Evolutionary conservation across 139 green algal genomes (phyloP).

Genomic region (Chlamydomonas applanata): DNA sequence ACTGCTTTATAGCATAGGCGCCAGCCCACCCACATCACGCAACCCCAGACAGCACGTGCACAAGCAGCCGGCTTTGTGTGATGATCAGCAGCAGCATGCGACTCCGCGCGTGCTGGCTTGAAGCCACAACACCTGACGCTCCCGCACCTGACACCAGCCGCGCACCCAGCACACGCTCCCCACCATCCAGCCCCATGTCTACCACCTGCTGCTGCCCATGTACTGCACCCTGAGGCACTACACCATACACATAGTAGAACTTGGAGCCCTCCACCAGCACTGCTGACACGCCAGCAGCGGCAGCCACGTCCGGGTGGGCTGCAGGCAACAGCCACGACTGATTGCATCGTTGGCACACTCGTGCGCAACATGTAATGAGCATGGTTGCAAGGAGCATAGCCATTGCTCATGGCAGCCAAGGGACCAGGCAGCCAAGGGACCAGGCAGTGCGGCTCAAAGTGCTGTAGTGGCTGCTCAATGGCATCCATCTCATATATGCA

Average conservation of each 20-base stretch:
- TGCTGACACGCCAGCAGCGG: slow-evolving; percentile 30
- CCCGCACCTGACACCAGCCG: slow-evolving; percentile 31
- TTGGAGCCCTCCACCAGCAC: slow-evolving; percentile 59
- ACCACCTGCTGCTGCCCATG: slow-evolving; percentile 57
- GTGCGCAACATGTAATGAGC: too few relatives aligned
- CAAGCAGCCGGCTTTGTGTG: slow-evolving; percentile 32
- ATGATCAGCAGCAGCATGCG: slow-evolving; percentile 22
- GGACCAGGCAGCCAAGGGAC: too few relatives aligned
- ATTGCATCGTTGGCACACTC: too few relatives aligned
- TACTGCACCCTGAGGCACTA: slow-evolving; percentile 6
- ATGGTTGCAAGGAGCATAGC: too few relatives aligned
- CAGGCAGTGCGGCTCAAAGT: too few relatives aligned
- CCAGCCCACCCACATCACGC: neutral
- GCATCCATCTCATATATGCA: too few relatives aligned
- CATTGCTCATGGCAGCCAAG: too few relatives aligned
- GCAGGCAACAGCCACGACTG: too few relatives aligned
- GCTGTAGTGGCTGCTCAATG: too few relatives aligned
- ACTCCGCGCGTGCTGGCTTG: neutral
- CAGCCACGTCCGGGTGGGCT: too few relatives aligned
- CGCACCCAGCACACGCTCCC: slow-evolving; percentile 51
- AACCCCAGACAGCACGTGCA: slow-evolving; percentile 12
- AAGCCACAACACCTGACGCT: neutral
- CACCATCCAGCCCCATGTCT: slow-evolving; percentile 49
- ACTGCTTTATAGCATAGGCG: too few relatives aligned
- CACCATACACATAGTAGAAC: slow-evolving; percentile 66